Evolutionary conservation across 495 filamentous ascomycete genomes (phyloP).

Genomic region (Neurospora sp.): DNA sequence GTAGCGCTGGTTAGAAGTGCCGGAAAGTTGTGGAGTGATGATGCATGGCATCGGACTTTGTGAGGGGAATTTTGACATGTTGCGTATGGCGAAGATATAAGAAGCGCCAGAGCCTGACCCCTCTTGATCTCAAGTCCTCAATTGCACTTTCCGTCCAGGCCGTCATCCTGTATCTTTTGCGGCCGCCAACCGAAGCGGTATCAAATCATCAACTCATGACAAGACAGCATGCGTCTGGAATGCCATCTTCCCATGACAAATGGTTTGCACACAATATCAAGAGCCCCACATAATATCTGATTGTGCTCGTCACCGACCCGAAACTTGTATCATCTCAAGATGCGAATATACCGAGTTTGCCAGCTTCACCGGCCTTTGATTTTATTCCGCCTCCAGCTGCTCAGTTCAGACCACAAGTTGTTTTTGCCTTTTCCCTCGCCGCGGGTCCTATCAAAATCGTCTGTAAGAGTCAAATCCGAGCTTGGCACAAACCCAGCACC

Average conservation of each 20-base stretch:
- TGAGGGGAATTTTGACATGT: neutral
- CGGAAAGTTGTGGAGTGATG: neutral
- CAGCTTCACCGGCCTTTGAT: neutral
- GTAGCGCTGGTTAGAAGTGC: neutral
- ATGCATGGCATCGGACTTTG: neutral
- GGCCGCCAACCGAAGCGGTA: neutral
- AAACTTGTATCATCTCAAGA: neutral
- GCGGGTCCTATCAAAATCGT: neutral
- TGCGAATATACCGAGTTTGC: neutral
- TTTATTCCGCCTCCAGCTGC: neutral
- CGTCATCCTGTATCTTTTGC: neutral
- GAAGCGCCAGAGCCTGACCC: neutral
- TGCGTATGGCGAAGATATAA: neutral
- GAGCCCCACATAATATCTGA: neutral
- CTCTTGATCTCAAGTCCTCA: neutral
- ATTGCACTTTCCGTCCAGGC: neutral
- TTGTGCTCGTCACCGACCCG: neutral
- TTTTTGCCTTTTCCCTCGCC: neutral
- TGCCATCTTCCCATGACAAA: neutral
- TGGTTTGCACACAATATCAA: neutral
- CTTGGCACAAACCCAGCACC: constrained; percentile 5
- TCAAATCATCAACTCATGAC: neutral
- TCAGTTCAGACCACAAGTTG: neutral
- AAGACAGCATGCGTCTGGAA: neutral
- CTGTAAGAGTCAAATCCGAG: neutral